phyloP scores from a whole-genome alignment of 768 basidiomycete species.

The Hortiboletus flavorubellus region DNA sequence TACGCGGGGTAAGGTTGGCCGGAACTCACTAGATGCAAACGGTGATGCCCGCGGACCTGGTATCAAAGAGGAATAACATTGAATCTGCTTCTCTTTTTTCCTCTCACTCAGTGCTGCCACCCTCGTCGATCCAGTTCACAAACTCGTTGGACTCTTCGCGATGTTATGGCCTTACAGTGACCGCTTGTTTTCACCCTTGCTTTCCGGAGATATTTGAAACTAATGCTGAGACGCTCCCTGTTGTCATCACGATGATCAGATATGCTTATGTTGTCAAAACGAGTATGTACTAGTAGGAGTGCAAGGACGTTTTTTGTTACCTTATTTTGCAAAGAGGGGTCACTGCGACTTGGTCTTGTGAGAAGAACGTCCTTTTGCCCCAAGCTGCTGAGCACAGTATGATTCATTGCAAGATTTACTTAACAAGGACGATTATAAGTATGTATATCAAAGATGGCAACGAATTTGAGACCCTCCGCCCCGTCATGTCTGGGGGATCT shows the following conservation, averaged over 20 bases:
- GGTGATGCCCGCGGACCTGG: slow-evolving; percentile 17
- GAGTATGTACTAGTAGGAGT: slow-evolving; percentile 8
- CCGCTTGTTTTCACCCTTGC: not conserved
- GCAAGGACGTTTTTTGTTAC: slow-evolving; percentile 7
- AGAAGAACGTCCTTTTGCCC: not conserved
- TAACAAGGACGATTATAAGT: not conserved
- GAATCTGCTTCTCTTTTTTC: not conserved
- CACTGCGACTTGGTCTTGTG: not conserved
- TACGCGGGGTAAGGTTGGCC: slow-evolving; percentile 15
- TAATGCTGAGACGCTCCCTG: slow-evolving; percentile 8
- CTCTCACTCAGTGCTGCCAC: not conserved
- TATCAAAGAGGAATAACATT: slow-evolving; percentile 28
- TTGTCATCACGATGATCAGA: not conserved
- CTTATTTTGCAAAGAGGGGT: not conserved
- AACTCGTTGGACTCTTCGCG: not conserved
- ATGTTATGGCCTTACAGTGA: not conserved
- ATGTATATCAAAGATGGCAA: not conserved
- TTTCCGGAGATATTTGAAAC: not conserved
- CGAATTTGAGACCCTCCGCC: not conserved
- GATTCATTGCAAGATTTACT: not conserved
- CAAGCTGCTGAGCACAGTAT: not conserved
- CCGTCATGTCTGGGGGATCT: not conserved
- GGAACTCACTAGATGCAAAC: slow-evolving; percentile 15
- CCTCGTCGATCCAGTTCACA: not conserved
- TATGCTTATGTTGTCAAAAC: slow-evolving; percentile 5